Evolutionary conservation across 2,329 filamentous ascomycete species (phyloP), one percentile per base, ranked within the genome.

Genomic region (Reticulascus tulasneorum): DNA sequence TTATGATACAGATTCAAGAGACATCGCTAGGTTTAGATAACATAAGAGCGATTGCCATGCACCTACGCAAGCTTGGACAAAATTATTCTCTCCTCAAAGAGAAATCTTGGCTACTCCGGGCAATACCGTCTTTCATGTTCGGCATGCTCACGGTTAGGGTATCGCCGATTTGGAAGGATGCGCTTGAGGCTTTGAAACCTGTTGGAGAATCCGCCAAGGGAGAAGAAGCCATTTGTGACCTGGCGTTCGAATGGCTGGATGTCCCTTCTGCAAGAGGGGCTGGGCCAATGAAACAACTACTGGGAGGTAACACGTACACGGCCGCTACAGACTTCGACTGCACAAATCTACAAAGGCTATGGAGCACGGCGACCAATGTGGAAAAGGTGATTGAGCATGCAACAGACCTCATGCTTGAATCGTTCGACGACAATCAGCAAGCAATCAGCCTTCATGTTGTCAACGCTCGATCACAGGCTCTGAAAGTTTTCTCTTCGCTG

Each of bases 121-220:
- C 88, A 7, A 74, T 97, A 20, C 86, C 90, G 1, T 73, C 78
- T 1, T 97, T 90, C 52, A 81, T 88, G 50, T 95, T 96, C 50
- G 93, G 93, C 31, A 75, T 96, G 60, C 73, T 97, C 41, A 93
- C 90, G 1, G 80, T 94, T 31, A 86, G 84, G 48, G 71, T 96
- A 46, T 77, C 89, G 1, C 88, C 88, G 23, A 70, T 94, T 6
- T 96, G 91, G 86, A 86, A 94, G 42, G 87, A 94, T 50, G 77
- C 86, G 1, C 79, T 84, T 33, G 75, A 80, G 36, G 80, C 86
- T 1, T 64, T 98, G 52, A 84, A 87, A 51, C 73, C 82, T 33
- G 80, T 98, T 35, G 76, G 81, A 15, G 75, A 86, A 47, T 74
- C 73, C 16, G 82, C 84, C 46, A 61, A 66, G 24, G 88, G 86